These are phyloP conservation scores for Phytophthora agathidicida DNA, from an alignment of 352 stramenopile genomes.

Conservation along the genomic window DNA sequence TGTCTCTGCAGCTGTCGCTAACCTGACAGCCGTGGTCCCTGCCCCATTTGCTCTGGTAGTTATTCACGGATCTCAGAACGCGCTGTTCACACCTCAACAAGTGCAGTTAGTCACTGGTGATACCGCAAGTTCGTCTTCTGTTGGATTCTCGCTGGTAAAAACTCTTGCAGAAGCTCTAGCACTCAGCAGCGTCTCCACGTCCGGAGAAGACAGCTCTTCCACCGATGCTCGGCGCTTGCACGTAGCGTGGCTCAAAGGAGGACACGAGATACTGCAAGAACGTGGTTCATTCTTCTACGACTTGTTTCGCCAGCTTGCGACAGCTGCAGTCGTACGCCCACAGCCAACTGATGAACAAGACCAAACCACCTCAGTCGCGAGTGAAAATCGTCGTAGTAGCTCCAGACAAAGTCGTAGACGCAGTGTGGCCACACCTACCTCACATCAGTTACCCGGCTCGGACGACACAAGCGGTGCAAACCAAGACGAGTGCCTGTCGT, in stretches of 20 bases:
- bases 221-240: conserved; percentile 34
- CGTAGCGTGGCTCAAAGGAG: conserved; percentile 77
- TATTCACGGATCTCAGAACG: conserved; percentile 66
- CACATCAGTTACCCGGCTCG: background rate
- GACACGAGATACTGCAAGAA: conserved; percentile 77
- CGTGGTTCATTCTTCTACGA: conserved; percentile 55
- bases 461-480: background rate
- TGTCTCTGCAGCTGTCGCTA: conserved; percentile 25
- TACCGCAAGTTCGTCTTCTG: background rate
- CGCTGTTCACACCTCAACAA: conserved; percentile 44
- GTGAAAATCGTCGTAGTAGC: background rate
- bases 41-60: conserved; percentile 55
- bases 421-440: background rate
- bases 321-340: background rate
- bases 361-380: background rate
- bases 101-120: conserved; percentile 31
- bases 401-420: conserved; percentile 3
- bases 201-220: background rate
- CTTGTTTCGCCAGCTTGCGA: conserved; percentile 53
- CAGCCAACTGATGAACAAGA: background rate
- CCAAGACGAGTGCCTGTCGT: background rate
- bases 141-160: conserved; percentile 12
- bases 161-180: conserved; percentile 20
- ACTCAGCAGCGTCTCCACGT: background rate
- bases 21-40: conserved; percentile 29